A percentile compares a stretch with the other conserved stretches of the same genome.
These are phyloP conservation scores for Xylaria longipes DNA, from an alignment of 495 filamentous ascomycete genomes.

Conservation along the genomic window DNA sequence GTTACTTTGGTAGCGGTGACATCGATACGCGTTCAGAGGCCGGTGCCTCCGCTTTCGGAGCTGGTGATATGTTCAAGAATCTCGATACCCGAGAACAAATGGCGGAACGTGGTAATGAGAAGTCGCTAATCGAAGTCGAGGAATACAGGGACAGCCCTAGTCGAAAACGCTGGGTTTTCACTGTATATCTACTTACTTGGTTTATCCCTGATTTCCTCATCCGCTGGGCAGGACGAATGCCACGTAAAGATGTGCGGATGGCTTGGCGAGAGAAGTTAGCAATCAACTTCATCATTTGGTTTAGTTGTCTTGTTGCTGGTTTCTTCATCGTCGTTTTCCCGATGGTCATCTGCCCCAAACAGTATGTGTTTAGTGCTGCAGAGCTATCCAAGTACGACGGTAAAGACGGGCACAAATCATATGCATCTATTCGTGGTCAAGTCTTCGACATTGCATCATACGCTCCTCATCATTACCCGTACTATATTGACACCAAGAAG, in stretches of 20 bases:
- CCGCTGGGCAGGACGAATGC: slow-evolving; percentile 79
- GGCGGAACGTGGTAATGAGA: slow-evolving; percentile 93
- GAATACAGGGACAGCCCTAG: slow-evolving; percentile 76
- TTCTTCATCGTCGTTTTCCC: slow-evolving; percentile 95
- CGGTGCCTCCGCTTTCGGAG: slow-evolving; percentile 83
- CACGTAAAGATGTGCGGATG: slow-evolving; percentile 87
- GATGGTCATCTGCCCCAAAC: slow-evolving; percentile 85
- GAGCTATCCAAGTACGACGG: slow-evolving; percentile 80
- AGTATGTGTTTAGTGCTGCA: slow-evolving; percentile 80
- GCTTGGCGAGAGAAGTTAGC: slow-evolving; percentile 98
- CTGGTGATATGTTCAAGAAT: slow-evolving; percentile 97
- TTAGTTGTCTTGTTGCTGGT: slow-evolving; percentile 74
- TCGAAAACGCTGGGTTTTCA: slow-evolving; percentile 88
- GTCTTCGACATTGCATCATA: slow-evolving; percentile 85
- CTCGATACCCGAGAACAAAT: slow-evolving; percentile 92
- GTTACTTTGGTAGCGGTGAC: slow-evolving; percentile 84
- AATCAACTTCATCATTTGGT: slow-evolving; percentile 98
- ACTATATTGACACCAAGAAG: slow-evolving; percentile 65
- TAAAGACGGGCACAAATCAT: slow-evolving; percentile 66
- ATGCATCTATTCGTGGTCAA: slow-evolving; percentile 82
- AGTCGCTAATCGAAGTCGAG: slow-evolving; percentile 89
- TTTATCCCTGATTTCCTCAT: slow-evolving; percentile 87
- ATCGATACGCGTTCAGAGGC: slow-evolving; percentile 89
- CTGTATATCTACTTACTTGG: slow-evolving; percentile 88
- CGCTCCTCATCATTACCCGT: slow-evolving; percentile 79